A percentile compares a stretch with the other conserved stretches of the same genome.
phyloP scores from a whole-genome alignment of 352 stramenopile species.

The Phytophthora aleatoria region DNA sequence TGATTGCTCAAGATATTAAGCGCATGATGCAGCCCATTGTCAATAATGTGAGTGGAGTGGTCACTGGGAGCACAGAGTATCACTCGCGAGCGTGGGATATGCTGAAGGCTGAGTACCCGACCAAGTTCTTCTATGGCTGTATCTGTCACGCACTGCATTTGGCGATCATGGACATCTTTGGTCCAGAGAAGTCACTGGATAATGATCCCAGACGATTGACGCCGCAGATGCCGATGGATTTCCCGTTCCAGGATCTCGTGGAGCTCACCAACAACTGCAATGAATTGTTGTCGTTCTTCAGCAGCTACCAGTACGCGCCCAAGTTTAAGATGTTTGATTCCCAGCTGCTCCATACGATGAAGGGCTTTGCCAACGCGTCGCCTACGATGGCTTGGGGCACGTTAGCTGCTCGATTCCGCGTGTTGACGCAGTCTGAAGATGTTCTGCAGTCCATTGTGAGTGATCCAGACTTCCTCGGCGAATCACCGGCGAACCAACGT shows the following conservation, averaged over 20 bases:
- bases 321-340: constrained; percentile 82
- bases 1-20: constrained; percentile 87
- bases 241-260: constrained; percentile 81
- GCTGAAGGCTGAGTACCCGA: constrained; percentile 83
- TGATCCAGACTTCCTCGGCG: constrained; percentile 60
- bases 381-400: constrained; percentile 72
- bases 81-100: constrained; percentile 82
- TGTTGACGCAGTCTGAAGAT: constrained; percentile 71
- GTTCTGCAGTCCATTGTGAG: constrained; percentile 78
- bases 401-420: constrained; percentile 67
- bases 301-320: constrained; percentile 74
- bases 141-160: constrained; percentile 82
- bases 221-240: constrained; percentile 72
- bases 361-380: constrained; percentile 68
- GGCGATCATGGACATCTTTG: constrained; percentile 86
- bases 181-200: constrained; percentile 67
- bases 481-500: constrained; percentile 54
- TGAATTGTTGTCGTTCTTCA: constrained; percentile 80
- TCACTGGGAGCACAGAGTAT: constrained; percentile 78
- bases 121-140: constrained; percentile 89
- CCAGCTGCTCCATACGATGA: constrained; percentile 78
- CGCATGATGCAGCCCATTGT: constrained; percentile 79
- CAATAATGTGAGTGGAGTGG: constrained; percentile 68
- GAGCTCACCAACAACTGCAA: constrained; percentile 79
- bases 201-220: constrained; percentile 71